phyloP scores from a whole-genome alignment of 2,329 filamentous ascomycete species.

The Phyllosticta citriasiana region DNA sequence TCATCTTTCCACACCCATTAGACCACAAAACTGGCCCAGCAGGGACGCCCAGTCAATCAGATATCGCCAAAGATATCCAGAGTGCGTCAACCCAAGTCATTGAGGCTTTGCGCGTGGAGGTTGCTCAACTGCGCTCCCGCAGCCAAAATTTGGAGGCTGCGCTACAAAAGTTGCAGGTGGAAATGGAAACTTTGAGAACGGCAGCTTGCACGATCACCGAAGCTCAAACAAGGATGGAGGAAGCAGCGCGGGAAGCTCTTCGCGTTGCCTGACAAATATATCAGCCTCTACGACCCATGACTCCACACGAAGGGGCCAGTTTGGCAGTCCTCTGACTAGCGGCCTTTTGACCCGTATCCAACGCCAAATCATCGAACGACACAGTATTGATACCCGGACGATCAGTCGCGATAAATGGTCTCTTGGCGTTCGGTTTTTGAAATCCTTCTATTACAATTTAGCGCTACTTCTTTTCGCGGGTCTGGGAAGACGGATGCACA shows the following conservation, averaged over 20 bases:
- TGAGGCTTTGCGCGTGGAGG: conserved; percentile 22
- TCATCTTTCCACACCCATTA: background rate
- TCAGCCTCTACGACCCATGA: background rate
- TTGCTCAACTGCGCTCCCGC: conserved; percentile 20
- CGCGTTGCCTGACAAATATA: conserved; percentile 4
- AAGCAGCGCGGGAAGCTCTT: conserved; percentile 13
- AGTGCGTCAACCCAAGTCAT: conserved; percentile 17
- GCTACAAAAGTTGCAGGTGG: conserved; percentile 19
- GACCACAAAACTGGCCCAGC: conserved; percentile 1
- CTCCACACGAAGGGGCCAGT: background rate
- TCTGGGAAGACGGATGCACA: background rate
- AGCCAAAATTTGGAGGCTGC: conserved; percentile 20
- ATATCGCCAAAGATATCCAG: background rate
- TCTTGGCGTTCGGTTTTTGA: background rate
- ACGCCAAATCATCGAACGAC: background rate
- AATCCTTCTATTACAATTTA: background rate
- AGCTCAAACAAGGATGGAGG: conserved; percentile 19
- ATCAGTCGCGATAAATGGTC: background rate
- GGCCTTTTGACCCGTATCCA: background rate
- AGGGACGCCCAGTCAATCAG: background rate
- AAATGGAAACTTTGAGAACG: conserved; percentile 21
- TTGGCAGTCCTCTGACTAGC: background rate
- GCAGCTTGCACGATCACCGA: conserved; percentile 19
- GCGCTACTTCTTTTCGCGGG: background rate
- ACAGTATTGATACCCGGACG: background rate